A percentile compares a stretch with the other conserved stretches of the same genome.
Evolutionary conservation across 768 basidiomycete species (phyloP).

Genomic region (Lentinula boryana): DNA sequence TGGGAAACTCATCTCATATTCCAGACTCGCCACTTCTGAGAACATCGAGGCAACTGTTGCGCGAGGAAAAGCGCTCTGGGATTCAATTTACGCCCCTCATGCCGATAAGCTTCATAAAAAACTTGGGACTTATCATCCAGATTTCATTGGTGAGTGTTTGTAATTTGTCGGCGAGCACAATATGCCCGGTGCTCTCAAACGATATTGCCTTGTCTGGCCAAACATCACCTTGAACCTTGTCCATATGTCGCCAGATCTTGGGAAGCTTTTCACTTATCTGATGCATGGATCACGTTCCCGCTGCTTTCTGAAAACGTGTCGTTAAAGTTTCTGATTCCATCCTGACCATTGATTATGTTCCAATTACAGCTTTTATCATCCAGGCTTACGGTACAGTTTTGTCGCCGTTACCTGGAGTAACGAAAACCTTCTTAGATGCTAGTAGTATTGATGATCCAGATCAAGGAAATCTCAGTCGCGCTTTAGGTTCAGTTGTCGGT

Average conservation of each 20-base stretch:
- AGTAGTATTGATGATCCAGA: slow-evolving; percentile 42
- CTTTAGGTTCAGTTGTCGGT: slow-evolving; percentile 79
- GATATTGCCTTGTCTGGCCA: slow-evolving; percentile 1
- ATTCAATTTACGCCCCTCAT: slow-evolving; percentile 85
- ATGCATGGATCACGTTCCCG: slow-evolving; percentile 11
- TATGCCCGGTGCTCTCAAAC: not conserved
- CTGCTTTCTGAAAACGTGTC: slow-evolving; percentile 1
- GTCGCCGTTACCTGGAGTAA: slow-evolving; percentile 61
- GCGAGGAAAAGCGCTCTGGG: slow-evolving; percentile 73
- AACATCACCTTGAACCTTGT: slow-evolving; percentile 2
- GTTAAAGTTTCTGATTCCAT: not conserved
- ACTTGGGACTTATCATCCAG: slow-evolving; percentile 83
- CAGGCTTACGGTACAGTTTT: slow-evolving; percentile 79
- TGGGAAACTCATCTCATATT: slow-evolving; percentile 1
- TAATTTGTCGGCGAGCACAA: not conserved
- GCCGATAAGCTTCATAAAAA: slow-evolving; percentile 86
- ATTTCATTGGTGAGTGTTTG: slow-evolving; percentile 78
- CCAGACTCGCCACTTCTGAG: slow-evolving; percentile 52
- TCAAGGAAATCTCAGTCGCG: slow-evolving; percentile 82
- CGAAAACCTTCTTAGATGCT: slow-evolving; percentile 33
- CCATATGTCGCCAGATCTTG: slow-evolving; percentile 22
- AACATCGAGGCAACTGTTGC: slow-evolving; percentile 64
- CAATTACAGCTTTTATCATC: slow-evolving; percentile 69
- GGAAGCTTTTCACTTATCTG: slow-evolving; percentile 23
- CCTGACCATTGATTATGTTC: not conserved